Conservation (phyloP, 768 basidiomycete species). For the Trametes sanguinea region DNA sequence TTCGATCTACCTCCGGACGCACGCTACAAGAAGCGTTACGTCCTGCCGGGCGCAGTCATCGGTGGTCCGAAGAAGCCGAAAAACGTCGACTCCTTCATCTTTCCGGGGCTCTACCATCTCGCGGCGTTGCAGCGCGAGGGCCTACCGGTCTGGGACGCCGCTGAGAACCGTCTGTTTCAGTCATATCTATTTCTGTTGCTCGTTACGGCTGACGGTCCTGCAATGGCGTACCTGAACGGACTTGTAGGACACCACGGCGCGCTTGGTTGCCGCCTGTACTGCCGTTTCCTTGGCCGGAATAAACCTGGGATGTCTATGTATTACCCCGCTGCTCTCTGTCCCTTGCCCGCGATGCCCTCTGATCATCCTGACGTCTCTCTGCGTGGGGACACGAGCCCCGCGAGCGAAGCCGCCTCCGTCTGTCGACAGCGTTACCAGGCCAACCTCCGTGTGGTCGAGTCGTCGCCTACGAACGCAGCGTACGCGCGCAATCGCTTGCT, state of each 20-base stretch:
- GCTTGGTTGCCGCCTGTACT: constrained; percentile 39
- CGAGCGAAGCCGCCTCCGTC: not conserved
- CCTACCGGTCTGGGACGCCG: constrained; percentile 32
- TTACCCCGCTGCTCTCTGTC: constrained; percentile 36
- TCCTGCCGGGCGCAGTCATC: constrained; percentile 31
- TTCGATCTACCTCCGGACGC: constrained; percentile 25
- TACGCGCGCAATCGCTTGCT: constrained; percentile 30
- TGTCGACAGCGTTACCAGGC: constrained; percentile 15
- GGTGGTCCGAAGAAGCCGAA: constrained; percentile 36
- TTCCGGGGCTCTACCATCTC: constrained; percentile 33
- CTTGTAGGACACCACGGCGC: constrained; percentile 37
- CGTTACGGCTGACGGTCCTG: constrained; percentile 11
- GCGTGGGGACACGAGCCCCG: not conserved
- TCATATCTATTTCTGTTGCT: constrained; percentile 24
- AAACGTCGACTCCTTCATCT: constrained; percentile 35
- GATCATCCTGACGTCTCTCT: constrained; percentile 36
- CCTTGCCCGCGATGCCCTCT: constrained; percentile 25
- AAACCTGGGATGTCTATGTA: constrained; percentile 34
- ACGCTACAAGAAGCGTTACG: constrained; percentile 34
- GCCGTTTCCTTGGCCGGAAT: constrained; percentile 32
- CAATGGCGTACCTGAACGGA: constrained; percentile 33
- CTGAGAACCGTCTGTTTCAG: not conserved
- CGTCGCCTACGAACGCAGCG: constrained; percentile 28
- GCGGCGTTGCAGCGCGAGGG: constrained; percentile 23
- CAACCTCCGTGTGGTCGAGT: constrained; percentile 24